These are phyloP conservation scores for Melaleuca alternifolia DNA, from an alignment of 345 rosid species.

Conservation along the genomic window DNA sequence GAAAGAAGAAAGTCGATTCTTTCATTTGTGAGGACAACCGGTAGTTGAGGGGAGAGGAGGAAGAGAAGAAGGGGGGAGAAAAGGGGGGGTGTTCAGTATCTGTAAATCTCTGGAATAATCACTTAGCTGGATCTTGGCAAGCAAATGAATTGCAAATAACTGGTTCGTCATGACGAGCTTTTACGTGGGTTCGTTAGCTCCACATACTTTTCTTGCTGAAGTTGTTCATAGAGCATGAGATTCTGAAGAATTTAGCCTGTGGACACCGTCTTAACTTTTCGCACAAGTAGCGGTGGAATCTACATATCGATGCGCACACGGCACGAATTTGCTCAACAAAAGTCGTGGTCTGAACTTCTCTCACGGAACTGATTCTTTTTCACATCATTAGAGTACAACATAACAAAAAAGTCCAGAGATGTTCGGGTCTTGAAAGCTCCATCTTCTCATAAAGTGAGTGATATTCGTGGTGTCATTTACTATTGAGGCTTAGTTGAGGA, in stretches of 20 bases:
- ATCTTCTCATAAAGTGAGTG: neutral
- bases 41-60: neutral
- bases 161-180: neutral
- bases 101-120: slow-evolving; percentile 4
- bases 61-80: neutral
- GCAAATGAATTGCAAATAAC: neutral
- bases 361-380: neutral
- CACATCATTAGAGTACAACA: neutral
- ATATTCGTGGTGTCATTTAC: neutral
- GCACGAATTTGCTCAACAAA: neutral
- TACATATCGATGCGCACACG: neutral
- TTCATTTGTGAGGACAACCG: neutral
- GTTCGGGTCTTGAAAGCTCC: neutral
- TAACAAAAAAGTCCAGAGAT: neutral
- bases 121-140: neutral
- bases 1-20: slow-evolving; percentile 1
- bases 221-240: neutral
- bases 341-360: neutral
- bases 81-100: neutral
- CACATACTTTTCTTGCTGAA: neutral
- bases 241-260: neutral
- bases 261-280: neutral
- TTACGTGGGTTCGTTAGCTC: neutral
- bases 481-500: neutral
- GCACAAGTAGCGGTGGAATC: neutral